Conservation (phyloP, 2,329 filamentous ascomycete species). For the Periglandula ipomoeae region DNA sequence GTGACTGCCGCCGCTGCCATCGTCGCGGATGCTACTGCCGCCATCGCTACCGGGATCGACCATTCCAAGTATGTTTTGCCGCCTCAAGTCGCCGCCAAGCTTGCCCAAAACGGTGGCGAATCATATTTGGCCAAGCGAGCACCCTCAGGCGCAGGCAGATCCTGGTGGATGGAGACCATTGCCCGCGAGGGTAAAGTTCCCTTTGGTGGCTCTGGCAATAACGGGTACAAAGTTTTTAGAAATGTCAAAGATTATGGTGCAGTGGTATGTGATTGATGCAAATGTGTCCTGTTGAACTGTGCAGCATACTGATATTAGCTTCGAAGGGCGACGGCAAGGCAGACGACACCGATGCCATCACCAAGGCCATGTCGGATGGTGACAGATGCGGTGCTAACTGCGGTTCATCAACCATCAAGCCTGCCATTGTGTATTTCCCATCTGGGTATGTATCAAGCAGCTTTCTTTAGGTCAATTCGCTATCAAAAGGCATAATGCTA, state of each 20-base stretch:
- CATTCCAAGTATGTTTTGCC: not conserved
- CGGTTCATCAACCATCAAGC: conserved; percentile 73
- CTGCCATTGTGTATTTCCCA: conserved; percentile 86
- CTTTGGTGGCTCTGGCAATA: conserved; percentile 10
- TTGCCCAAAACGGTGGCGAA: not conserved
- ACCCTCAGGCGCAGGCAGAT: not conserved
- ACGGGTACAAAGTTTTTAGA: conserved; percentile 61
- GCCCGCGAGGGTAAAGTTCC: not conserved
- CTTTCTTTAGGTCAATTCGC: conserved; percentile 41
- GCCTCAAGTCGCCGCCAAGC: not conserved
- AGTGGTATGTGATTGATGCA: not conserved
- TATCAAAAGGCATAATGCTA: not conserved
- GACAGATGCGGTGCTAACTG: conserved; percentile 72
- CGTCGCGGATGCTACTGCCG: not conserved
- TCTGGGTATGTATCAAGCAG: conserved; percentile 74
- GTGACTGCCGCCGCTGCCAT: not conserved
- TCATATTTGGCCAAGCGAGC: not conserved
- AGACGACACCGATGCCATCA: conserved; percentile 86
- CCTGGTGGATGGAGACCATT: not conserved
- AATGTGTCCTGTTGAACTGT: not conserved
- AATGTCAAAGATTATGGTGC: conserved; percentile 72
- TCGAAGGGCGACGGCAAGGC: conserved; percentile 51
- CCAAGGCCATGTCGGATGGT: conserved; percentile 68
- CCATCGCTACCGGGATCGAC: not conserved
- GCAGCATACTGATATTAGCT: not conserved